Conservation (phyloP, 2,329 filamentous ascomycete species). For the Colletotrichum navitas region DNA sequence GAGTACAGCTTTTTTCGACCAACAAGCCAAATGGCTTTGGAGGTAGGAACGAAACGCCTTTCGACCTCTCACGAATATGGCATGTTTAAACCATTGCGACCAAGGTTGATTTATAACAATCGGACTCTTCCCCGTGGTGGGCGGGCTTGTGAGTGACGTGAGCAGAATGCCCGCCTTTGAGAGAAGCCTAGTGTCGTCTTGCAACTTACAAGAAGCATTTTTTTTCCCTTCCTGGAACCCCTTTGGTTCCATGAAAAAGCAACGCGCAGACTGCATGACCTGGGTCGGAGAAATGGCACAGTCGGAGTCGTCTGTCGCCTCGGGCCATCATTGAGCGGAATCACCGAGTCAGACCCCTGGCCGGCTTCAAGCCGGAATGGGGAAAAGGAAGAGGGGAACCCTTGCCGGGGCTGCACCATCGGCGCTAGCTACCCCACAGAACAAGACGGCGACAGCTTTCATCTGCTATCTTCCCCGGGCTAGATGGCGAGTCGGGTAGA, state of each 20-base stretch:
- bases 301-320: constrained; percentile 1
- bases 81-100: not conserved
- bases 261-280: constrained; percentile 1
- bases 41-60: too few relatives aligned
- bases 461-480: not conserved
- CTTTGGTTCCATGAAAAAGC: not conserved
- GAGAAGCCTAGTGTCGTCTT: not conserved
- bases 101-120: not conserved
- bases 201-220: not conserved
- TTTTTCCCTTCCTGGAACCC: too few relatives aligned
- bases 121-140: not conserved
- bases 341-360: constrained; percentile 25
- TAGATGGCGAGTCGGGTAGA: not conserved
- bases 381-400: constrained; percentile 12
- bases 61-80: not conserved
- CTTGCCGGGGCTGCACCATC: constrained; percentile 2
- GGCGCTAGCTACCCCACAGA: constrained; percentile 24
- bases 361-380: constrained; percentile 8
- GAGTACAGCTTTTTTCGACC: not conserved
- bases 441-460: not conserved
- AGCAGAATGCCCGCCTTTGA: not conserved
- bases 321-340: constrained; percentile 36
- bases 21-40: not conserved
- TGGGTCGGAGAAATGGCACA: constrained; percentile 31
- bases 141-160: not conserved